A percentile compares a stretch with the other conserved stretches of the same genome.
Evolutionary conservation across 1,139 yeast genomes (phyloP).

Genomic region (Insectozyma bohioensis): DNA sequence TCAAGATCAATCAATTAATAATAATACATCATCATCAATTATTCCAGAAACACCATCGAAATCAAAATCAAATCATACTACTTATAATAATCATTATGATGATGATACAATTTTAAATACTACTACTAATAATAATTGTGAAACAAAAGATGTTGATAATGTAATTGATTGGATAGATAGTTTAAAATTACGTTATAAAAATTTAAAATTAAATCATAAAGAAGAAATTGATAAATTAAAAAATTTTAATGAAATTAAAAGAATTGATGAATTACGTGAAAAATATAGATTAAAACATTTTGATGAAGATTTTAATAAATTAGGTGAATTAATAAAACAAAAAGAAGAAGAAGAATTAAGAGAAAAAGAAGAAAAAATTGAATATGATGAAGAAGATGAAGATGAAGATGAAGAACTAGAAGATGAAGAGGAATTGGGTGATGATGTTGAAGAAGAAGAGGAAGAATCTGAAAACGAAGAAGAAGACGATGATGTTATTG

Average conservation of each 20-base stretch:
- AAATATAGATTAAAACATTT: conserved; percentile 29
- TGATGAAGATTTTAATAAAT: conserved; percentile 41
- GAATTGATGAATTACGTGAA: conserved; percentile 15
- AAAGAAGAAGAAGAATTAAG: conserved; percentile 6
- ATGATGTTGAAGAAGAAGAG: conserved; percentile 10
- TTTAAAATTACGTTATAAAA: conserved; percentile 37
- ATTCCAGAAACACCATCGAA: neutral
- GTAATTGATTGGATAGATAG: conserved; percentile 55
- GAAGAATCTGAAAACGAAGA: conserved; percentile 12
- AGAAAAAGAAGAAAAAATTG: conserved; percentile 5
- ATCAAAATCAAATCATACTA: neutral
- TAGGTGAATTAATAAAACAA: conserved; percentile 26
- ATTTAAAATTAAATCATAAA: conserved; percentile 31
- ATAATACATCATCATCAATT: no score
- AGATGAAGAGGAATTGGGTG: conserved; percentile 12
- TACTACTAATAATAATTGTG: neutral
- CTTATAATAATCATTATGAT: no score
- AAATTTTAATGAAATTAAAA: conserved; percentile 2
- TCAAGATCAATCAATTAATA: conserved; percentile 1
- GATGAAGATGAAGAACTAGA: conserved; percentile 10
- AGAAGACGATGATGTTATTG: conserved; percentile 11
- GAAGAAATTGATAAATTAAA: conserved; percentile 24
- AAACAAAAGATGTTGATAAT: conserved; percentile 25
- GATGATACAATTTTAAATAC: conserved; percentile 1
- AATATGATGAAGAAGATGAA: conserved; percentile 9